Percentiles rank a stretch among this genome's conserved stretches.
Evolutionary conservation across 2,329 filamentous ascomycete genomes (phyloP).

Genomic region (Neobulgaria alba): DNA sequence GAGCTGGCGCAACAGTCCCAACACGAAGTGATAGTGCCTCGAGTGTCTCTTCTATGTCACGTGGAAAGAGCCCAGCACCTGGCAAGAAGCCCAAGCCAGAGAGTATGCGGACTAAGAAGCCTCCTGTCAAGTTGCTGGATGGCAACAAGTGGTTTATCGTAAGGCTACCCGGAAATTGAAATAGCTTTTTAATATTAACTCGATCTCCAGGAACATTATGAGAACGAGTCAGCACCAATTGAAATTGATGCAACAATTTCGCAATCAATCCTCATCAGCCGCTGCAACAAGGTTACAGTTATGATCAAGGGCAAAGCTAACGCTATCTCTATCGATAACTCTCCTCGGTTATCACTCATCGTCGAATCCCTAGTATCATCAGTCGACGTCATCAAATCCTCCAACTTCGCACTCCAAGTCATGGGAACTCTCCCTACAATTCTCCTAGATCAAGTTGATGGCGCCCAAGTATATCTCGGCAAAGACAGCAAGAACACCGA

Average conservation of each 20-base stretch:
- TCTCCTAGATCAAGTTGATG: slow-evolving; percentile 86
- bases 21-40: slow-evolving; percentile 44
- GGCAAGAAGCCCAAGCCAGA: slow-evolving; percentile 82
- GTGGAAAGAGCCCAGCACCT: slow-evolving; percentile 79
- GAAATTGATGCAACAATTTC: slow-evolving; percentile 74
- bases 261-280: slow-evolving; percentile 86
- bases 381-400: slow-evolving; percentile 90
- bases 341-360: slow-evolving; percentile 71
- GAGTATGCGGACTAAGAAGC: slow-evolving; percentile 77
- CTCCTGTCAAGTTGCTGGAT: slow-evolving; percentile 67
- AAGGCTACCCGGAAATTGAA: slow-evolving; percentile 26
- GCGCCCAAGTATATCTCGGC: slow-evolving; percentile 78
- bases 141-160: slow-evolving; percentile 91
- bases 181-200: slow-evolving; percentile 6
- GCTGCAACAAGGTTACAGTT: slow-evolving; percentile 84
- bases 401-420: slow-evolving; percentile 91
- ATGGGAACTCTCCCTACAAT: slow-evolving; percentile 79
- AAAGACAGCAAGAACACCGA: slow-evolving; percentile 71
- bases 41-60: slow-evolving; percentile 40
- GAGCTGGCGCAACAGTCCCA: slow-evolving; percentile 63
- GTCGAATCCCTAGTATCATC: slow-evolving; percentile 85
- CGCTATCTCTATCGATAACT: slow-evolving; percentile 93
- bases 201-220: slow-evolving; percentile 71
- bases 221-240: slow-evolving; percentile 63
- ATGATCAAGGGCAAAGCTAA: slow-evolving; percentile 91